Evolutionary conservation across 148 eudicot genomes (phyloP), one percentile per base, ranked within the genome.

Genomic region (Vaccinium macrocarpon): DNA sequence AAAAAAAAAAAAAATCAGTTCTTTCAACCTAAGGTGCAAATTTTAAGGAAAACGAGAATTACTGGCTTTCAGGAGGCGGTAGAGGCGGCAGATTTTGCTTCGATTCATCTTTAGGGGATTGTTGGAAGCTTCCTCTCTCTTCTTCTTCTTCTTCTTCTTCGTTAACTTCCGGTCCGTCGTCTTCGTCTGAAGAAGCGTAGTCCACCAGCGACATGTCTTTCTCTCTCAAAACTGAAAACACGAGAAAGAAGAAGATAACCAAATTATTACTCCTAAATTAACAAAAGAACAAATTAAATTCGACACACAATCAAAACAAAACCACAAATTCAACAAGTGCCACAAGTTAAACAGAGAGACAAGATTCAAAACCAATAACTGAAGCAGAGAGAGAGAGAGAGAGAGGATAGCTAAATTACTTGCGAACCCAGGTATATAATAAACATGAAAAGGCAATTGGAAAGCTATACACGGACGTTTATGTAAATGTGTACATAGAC

Each of bases 181-280:
- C 87, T 25, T 84, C 88, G 11, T 84, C 85, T 74, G 88, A 86
- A 66, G 88, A 82, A 66, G 84, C 90, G 78, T 88, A 88, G 68
- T 88, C 90, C 59, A 88, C 90, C 85, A 88, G 90, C 81, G 90
- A 86, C 90, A 88, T 88, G 76, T 49, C 76, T 73, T 19, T 42
- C 55, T 66, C 72, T 52, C 46, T 42, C 46, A 42, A 42, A 55
- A n/a, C 78, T 64, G 46, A 42, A 42, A 74, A 23, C 3, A 9
- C 29, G 29, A 64, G 32, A 21, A 61, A 23, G 29, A 64, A 0
- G 71, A 64, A 0, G 71, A 23, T n/a, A 23, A n/a, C 10, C 32
- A 23, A 64, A 64, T 64, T 23, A 64, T 29, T 64, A n/a, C 70
- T 23, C 70, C 29, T 2, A 23, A 23, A 2, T 64, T n/a, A 57